Base-by-base conservation (phyloP, 768 basidiomycete genomes). In the Kwoniella europaea region DNA sequence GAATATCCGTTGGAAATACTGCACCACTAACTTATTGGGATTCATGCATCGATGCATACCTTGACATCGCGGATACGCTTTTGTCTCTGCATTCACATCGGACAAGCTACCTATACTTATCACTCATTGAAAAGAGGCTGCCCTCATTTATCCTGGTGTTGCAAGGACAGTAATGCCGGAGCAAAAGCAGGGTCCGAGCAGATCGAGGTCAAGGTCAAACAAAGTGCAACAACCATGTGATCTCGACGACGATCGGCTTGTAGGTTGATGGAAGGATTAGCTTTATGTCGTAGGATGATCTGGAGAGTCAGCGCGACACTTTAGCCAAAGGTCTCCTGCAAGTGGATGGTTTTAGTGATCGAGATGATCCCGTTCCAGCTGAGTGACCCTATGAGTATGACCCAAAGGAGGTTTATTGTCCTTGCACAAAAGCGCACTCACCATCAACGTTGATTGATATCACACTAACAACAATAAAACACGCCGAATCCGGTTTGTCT, bases 321-420 rank as follows among this genome's bases (percentile, higher is more conserved):
- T n/a, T n/a, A n/a, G n/a, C n/a, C n/a, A n/a, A n/a, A n/a, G n/a
- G n/a, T n/a, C n/a, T n/a, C n/a, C n/a, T n/a, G n/a, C n/a, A n/a
- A n/a, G n/a, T n/a, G n/a, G n/a, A n/a, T n/a, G n/a, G n/a, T n/a
- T n/a, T n/a, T n/a, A n/a, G n/a, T n/a, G n/a, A n/a, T n/a, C n/a
- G n/a, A n/a, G n/a, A n/a, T n/a, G n/a, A n/a, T n/a, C 16, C 43
- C 29, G 59, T 43, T 20, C 4, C 27, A 61, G 59, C 59, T 61
- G 42, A 61, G 59, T 61, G 2, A 22, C 18, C 29, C 57, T 16
- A 58, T 50, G n/a, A n/a, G n/a, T 6, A 58, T 50, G 46, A 22
- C 16, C 22, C n/a, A 61, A 61, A 61, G 59, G 59, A 61, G 3
- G 35, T 24, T 61, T 61, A 61, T 46, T 61, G 42, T 61, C 42